Conservation (phyloP, 2,329 filamentous ascomycete species). For the Pyrenophora seminiperda region DNA sequence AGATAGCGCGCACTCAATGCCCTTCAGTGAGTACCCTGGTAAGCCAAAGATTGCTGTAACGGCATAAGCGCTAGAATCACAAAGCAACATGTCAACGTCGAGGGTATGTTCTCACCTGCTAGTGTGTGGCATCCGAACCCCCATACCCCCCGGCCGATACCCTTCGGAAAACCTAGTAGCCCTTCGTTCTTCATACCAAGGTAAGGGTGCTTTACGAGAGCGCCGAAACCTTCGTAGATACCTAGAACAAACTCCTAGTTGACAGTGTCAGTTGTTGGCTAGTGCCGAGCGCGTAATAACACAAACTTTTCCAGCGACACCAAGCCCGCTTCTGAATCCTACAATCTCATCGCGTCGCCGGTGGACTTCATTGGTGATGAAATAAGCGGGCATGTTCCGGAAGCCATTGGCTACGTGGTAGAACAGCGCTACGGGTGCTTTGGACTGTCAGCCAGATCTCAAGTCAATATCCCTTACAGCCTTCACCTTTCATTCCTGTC, state of each 20-base stretch:
- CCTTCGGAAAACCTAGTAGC: slow-evolving; percentile 59
- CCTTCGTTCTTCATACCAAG: slow-evolving; percentile 68
- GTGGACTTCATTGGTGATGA: slow-evolving; percentile 19
- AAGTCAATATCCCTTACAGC: neutral
- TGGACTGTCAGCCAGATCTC: neutral
- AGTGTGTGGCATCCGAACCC: neutral
- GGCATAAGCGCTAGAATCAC: neutral
- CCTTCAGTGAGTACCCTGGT: slow-evolving; percentile 20
- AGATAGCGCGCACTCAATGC: slow-evolving; percentile 12
- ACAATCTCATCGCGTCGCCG: slow-evolving; percentile 52
- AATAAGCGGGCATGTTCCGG: slow-evolving; percentile 24
- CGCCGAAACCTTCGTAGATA: slow-evolving; percentile 76
- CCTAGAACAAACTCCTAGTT: slow-evolving; percentile 68
- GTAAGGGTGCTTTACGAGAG: slow-evolving; percentile 74
- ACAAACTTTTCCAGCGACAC: slow-evolving; percentile 66
- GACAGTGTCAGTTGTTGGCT: neutral
- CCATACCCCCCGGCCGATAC: slow-evolving; percentile 38
- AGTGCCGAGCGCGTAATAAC: neutral
- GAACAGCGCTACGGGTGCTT: slow-evolving; percentile 27
- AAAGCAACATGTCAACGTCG: neutral
- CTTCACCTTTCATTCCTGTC: slow-evolving; percentile 16
- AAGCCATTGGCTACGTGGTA: slow-evolving; percentile 30
- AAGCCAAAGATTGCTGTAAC: slow-evolving; percentile 13
- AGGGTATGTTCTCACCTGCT: slow-evolving; percentile 2
- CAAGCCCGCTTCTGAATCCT: slow-evolving; percentile 72